Percentiles rank a stretch among this genome's conserved stretches.
These are phyloP conservation scores for Naganishia kalamii DNA, from an alignment of 768 basidiomycete genomes.

Conservation along the genomic window DNA sequence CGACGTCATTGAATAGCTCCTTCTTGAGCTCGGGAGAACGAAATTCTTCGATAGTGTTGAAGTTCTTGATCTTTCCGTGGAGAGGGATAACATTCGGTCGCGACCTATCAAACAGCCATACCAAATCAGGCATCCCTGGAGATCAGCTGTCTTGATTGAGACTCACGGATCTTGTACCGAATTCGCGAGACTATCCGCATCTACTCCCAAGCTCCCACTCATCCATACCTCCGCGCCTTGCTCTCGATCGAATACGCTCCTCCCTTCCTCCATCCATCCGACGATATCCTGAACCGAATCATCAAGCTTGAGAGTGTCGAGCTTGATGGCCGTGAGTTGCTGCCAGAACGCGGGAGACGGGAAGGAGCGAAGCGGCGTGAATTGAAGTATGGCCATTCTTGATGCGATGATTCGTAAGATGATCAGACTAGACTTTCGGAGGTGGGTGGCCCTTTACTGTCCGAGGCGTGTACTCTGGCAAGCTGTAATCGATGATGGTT, in stretches of 20 bases:
- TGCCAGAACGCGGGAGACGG: constrained; percentile 93
- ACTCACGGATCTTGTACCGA: constrained; percentile 32
- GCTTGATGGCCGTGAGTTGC: constrained; percentile 76
- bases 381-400: constrained; percentile 59
- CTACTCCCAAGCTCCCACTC: constrained; percentile 47
- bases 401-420: background rate
- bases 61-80: constrained; percentile 76
- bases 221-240: constrained; percentile 60
- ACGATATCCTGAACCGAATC: constrained; percentile 55
- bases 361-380: constrained; percentile 76
- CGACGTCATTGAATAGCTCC: constrained; percentile 67
- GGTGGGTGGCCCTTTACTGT: too few species aligned
- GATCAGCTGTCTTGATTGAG: too few species aligned
- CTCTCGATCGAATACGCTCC: constrained; percentile 65
- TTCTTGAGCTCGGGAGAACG: constrained; percentile 74
- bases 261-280: constrained; percentile 66
- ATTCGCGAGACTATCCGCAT: constrained; percentile 35
- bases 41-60: constrained; percentile 95
- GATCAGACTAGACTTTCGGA: too few species aligned
- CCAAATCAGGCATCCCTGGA: background rate
- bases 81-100: constrained; percentile 41
- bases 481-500: too few species aligned
- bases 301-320: constrained; percentile 78
- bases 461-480: too few species aligned
- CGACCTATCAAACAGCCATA: background rate